A percentile compares a stretch with the other conserved stretches of the same genome.
phyloP scores from a whole-genome alignment of 495 filamentous ascomycete species.

The Lasiosphaeria miniovina region DNA sequence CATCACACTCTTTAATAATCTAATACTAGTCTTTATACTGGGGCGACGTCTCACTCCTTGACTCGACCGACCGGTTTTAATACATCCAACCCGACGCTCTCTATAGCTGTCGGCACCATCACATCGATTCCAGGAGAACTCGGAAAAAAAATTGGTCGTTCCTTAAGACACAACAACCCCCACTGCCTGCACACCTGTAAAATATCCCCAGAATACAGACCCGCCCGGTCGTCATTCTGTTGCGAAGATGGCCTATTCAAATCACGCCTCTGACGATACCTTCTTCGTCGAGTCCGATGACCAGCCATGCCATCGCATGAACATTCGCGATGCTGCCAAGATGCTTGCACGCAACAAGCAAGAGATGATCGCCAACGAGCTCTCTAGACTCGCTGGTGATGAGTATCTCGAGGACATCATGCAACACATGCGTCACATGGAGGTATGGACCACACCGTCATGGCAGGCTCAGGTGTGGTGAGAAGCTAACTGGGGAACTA shows the following conservation, averaged over 20 bases:
- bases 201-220: constrained; percentile 15
- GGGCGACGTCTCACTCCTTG: constrained; percentile 44
- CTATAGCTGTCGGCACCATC: constrained; percentile 9
- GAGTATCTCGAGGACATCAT: constrained; percentile 93
- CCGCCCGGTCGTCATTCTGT: constrained; percentile 22
- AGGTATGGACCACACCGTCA: constrained; percentile 55
- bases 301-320: constrained; percentile 43
- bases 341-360: constrained; percentile 72
- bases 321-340: constrained; percentile 69
- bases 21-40: constrained; percentile 46
- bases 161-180: not conserved
- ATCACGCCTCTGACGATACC: constrained; percentile 51
- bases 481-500: constrained; percentile 33
- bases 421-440: constrained; percentile 92
- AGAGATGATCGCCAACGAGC: constrained; percentile 78
- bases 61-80: constrained; percentile 35
- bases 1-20: constrained; percentile 54
- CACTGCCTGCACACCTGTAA: constrained; percentile 13
- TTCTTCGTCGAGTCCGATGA: constrained; percentile 85
- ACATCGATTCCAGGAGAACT: constrained; percentile 49
- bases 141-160: constrained; percentile 44
- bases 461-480: constrained; percentile 2
- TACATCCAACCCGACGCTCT: constrained; percentile 11
- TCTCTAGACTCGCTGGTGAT: constrained; percentile 75
- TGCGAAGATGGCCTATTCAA: constrained; percentile 67